These are phyloP conservation scores for Neonectria neomacrospora DNA, from an alignment of 2,329 filamentous ascomycete species.

Conservation along the genomic window DNA sequence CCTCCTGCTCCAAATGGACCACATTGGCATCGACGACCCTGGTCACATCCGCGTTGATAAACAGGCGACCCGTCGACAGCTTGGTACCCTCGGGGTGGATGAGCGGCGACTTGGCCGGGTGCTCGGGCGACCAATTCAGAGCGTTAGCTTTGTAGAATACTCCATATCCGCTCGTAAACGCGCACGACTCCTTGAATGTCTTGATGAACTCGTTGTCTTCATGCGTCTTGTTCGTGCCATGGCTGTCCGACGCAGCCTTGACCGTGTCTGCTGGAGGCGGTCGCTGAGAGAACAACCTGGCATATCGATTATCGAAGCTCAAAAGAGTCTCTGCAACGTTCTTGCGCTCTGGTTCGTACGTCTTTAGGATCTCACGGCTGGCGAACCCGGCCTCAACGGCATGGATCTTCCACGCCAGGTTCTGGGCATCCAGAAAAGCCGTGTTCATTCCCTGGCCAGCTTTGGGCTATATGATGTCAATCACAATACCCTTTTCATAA, in stretches of 20 bases:
- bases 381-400: slow-evolving; percentile 87
- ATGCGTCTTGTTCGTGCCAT: slow-evolving; percentile 40
- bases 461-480: slow-evolving; percentile 69
- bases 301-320: slow-evolving; percentile 88
- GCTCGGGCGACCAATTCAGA: slow-evolving; percentile 83
- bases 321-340: slow-evolving; percentile 85
- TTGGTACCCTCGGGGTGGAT: slow-evolving; percentile 74
- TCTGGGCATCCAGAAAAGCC: slow-evolving; percentile 83
- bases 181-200: slow-evolving; percentile 90
- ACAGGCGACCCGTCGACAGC: slow-evolving; percentile 77
- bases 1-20: slow-evolving; percentile 89
- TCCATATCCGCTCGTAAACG: slow-evolving; percentile 93
- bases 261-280: slow-evolving; percentile 79
- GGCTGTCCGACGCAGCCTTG: slow-evolving; percentile 66
- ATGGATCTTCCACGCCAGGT: slow-evolving; percentile 96
- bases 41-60: slow-evolving; percentile 84
- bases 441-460: slow-evolving; percentile 86
- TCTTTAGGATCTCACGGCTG: slow-evolving; percentile 77
- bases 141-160: slow-evolving; percentile 85
- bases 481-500: slow-evolving; percentile 48
- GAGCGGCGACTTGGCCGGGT: slow-evolving; percentile 76
- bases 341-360: slow-evolving; percentile 89
- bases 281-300: slow-evolving; percentile 86
- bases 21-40: slow-evolving; percentile 89
- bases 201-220: slow-evolving; percentile 85